Evolutionary conservation across 2,329 filamentous ascomycete species (phyloP), one percentile per base, ranked within the genome.

Genomic region (Aureobasidium sp.): DNA sequence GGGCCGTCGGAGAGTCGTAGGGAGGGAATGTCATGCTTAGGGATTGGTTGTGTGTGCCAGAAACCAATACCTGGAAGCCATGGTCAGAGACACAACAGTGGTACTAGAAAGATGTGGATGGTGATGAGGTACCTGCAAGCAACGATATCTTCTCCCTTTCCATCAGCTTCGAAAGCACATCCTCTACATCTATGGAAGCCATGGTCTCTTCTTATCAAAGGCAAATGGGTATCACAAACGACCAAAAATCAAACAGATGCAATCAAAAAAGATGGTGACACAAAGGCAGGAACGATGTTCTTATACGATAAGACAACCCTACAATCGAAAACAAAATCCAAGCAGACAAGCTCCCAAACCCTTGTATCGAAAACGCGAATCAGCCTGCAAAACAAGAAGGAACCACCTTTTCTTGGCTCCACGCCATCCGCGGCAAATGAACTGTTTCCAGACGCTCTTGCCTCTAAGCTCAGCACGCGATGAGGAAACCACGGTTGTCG

Each of bases 1-100:
- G 87, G 87, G 0, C 87, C 86, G 67, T 90, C 87, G 40, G 84
- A 82, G 50, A 86, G 78, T 52, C 86, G 83, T 35, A 89, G 77
- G 0, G 85, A 84, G 6, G 86, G 86, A 37, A 89, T 79, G 1
- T 82, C 81, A 67, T 85, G 79, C 24, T 82, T 71, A 11, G 83
- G 82, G 7, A 89, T 76, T 15, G 81, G 72, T 66, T 83, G 81
- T 37, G 86, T 87, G 68, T 88, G 84, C 86, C 86, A 89, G 68
- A 88, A 88, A 73, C 89, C 86, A 66, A 82, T 79, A 62, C 84
- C 84, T 65, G 52, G 14, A 15, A 3, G 14, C 3, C 15, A 19
- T 29, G 19, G 15, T 58, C 19, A 44, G 48, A 45, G 11, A 48
- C 11, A 42, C 22, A 11, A 14, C 3, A 31, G 2, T 15, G 3